phyloP scores from a whole-genome alignment of 1,139 yeast species.

The Saccharomyces pastorianus region DNA sequence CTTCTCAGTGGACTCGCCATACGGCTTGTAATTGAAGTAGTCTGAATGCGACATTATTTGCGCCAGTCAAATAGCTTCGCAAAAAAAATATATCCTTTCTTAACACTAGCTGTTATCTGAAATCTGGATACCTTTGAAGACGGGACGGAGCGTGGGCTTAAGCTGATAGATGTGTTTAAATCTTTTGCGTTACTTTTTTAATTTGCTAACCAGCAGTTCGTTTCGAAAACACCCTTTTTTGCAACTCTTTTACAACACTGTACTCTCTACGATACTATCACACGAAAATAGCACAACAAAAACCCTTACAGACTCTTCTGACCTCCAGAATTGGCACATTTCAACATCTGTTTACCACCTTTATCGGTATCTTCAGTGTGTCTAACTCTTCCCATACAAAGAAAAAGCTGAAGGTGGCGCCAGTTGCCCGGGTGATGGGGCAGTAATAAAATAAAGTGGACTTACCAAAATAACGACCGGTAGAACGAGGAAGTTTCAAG shows the following conservation, averaged over 20 bases:
- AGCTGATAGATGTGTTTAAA: not conserved
- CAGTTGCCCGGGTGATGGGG: not conserved
- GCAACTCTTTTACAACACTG: not conserved
- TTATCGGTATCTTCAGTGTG: not conserved
- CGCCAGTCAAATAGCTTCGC: not conserved
- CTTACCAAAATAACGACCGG: not conserved
- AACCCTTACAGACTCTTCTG: not conserved
- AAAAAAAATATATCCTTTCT: no score
- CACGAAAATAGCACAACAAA: not conserved
- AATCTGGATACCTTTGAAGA: not conserved
- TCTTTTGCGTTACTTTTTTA: not conserved
- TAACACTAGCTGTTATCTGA: not conserved
- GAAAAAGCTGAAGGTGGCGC: not conserved
- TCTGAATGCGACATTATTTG: conserved; percentile 9
- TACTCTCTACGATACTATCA: not conserved
- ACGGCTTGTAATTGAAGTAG: conserved; percentile 13
- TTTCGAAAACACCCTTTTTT: not conserved
- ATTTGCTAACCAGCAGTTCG: not conserved
- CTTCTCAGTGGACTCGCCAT: conserved; percentile 3
- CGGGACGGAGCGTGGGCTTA: not conserved
- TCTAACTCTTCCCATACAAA: not conserved
- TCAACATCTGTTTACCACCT: not conserved
- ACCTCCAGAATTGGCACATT: not conserved
- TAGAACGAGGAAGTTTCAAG: not conserved
- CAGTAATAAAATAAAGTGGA: not conserved